These are phyloP conservation scores for Leccinum huronense DNA, from an alignment of 1,284 basidiomycete genomes.

Conservation along the genomic window DNA sequence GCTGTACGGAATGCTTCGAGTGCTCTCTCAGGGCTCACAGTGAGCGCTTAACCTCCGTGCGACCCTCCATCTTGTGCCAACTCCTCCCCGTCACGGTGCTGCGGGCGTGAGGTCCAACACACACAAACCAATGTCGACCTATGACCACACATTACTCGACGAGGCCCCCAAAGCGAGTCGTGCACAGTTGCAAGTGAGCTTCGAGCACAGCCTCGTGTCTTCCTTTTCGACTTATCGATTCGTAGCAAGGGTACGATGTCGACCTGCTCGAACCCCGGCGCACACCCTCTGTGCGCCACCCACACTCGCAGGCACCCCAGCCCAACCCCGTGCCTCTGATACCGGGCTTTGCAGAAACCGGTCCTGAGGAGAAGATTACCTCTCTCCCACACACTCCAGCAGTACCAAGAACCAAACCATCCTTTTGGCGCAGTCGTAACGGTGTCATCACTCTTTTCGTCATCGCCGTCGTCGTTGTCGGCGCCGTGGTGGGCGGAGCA, in stretches of 20 bases:
- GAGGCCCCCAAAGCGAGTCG: conserved; percentile 45
- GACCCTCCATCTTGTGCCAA: not conserved
- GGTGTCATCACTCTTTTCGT: conserved; percentile 41
- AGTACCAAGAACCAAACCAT: conserved; percentile 8
- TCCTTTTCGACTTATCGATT: not conserved
- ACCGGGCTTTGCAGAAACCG: conserved; percentile 7
- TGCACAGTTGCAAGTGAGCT: conserved; percentile 45
- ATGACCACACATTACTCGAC: conserved; percentile 46
- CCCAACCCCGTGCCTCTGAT: conserved; percentile 4
- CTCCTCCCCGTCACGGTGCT: not conserved
- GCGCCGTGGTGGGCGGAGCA: conserved; percentile 57
- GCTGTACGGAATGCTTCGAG: conserved; percentile 23
- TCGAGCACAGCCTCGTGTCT: conserved; percentile 11
- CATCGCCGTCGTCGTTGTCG: conserved; percentile 45
- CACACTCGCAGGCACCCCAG: conserved; percentile 14
- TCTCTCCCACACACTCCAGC: not conserved
- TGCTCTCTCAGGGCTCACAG: not conserved
- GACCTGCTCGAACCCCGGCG: conserved; percentile 42
- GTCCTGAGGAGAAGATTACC: conserved; percentile 25
- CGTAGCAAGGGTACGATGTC: conserved; percentile 53
- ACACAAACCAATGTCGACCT: conserved; percentile 34
- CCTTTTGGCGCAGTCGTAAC: conserved; percentile 36
- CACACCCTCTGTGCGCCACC: conserved; percentile 18
- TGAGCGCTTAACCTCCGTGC: conserved; percentile 22
- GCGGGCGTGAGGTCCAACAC: not conserved